These are phyloP conservation scores for Penicillium sp. DNA, from an alignment of 2,329 filamentous ascomycete species.

Conservation along the genomic window DNA sequence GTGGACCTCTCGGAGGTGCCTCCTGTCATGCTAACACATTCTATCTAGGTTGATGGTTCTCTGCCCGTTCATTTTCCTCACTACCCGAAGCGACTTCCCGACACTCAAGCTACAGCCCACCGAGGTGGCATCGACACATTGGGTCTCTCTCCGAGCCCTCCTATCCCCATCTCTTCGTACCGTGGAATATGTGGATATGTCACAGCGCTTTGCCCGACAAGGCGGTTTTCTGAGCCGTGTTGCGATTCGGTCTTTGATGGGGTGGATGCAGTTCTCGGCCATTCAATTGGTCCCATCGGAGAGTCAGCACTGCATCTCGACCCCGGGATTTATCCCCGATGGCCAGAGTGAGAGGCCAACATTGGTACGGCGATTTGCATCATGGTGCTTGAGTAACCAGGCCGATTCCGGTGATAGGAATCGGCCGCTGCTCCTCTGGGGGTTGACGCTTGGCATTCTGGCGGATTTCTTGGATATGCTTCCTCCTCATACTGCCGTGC, in stretches of 20 bases:
- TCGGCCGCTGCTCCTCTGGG: conserved; percentile 61
- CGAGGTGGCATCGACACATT: conserved; percentile 65
- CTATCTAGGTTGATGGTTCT: conserved; percentile 60
- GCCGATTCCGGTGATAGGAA: conserved; percentile 30
- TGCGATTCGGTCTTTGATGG: conserved; percentile 55
- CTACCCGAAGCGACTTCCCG: conserved; percentile 54
- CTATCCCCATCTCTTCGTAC: conserved; percentile 58
- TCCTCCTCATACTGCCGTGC: conserved; percentile 58
- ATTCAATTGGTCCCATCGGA: conserved; percentile 60
- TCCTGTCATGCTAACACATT: conserved; percentile 13
- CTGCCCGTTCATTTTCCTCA: conserved; percentile 63
- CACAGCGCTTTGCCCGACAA: conserved; percentile 56
- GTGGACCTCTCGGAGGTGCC: neutral
- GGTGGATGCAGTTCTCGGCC: conserved; percentile 64
- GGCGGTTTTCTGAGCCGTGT: conserved; percentile 53
- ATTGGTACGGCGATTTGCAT: conserved; percentile 24
- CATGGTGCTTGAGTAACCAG: conserved; percentile 29
- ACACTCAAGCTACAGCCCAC: conserved; percentile 60
- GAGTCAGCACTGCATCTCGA: conserved; percentile 54
- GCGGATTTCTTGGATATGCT: conserved; percentile 65
- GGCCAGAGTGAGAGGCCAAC: conserved; percentile 23
- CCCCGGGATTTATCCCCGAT: conserved; percentile 47
- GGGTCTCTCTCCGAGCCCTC: conserved; percentile 61
- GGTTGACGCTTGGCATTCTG: conserved; percentile 62
- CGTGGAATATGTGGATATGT: conserved; percentile 60